Evolutionary conservation across 306 rosid species (phyloP), one percentile per base, ranked within the genome.

Genomic region (Trifolium repens): DNA sequence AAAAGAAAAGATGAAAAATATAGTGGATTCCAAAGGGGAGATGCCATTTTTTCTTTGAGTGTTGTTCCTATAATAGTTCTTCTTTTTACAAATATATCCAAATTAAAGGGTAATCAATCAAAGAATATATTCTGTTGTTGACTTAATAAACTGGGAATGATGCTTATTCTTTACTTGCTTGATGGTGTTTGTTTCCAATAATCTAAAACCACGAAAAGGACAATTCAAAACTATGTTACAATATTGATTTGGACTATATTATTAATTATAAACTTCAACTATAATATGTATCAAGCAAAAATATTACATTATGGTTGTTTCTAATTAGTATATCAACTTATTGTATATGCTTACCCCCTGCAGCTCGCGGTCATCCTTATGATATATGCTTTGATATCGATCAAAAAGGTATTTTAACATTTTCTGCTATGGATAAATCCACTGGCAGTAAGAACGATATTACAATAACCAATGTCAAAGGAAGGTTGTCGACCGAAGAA

Each of bases 11-110:
- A 12, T 42, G 50, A 73, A 50, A 64, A 68, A 52, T 22, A 39
- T 19, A 57, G 85, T 73, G 83, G 81, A 86, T 74, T 83, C 83
- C 79, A 72, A 65, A 79, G 60, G 34, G 49, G 34, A 37, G 73
- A 64, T 74, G 79, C 84, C 84, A 69, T 65, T 42, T 43, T 80
- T 75, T 19, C 77, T 49, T 73, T 44, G 46, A 79, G 74, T 73
- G 64, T 43, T 52, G 19, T 49, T 61, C 32, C 46, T 39, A 39
- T 34, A 44, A 69, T 9, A 47, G 27, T 63, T 39, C 13, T 24
- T 62, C 60, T 69, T 42, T 11, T 40, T 59, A 10, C 15, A 53
- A 58, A 58, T 63, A 37, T 74, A 44, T 42, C 71, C 35, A 43
- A 42, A 66, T 17, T 17, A 43, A 22, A 15, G 68, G 17, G 16